Base-by-base conservation (phyloP, 176 grass and related monocot species). In the Carex pumila region DNA sequence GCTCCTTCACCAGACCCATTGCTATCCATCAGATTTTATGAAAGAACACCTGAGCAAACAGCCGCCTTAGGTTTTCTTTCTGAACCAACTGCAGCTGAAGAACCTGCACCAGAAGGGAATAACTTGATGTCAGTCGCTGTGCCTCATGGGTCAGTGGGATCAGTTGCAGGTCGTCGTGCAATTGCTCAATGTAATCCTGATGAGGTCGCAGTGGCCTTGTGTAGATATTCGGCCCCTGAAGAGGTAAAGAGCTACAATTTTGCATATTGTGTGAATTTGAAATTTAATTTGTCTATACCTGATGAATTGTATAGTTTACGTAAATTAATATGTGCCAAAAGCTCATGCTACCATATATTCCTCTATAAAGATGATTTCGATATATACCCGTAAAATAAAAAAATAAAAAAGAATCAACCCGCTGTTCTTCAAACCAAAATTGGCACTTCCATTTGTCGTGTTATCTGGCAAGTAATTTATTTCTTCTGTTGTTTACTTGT, bases 151-250 rank as follows among this genome's bases (percentile, higher is more conserved):
- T 90, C 89, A 12, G 89, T 98, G 92, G 95, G 95, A 90, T 93
- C 93, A 67, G 50, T 92, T 84, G 92, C 91, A 74, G 95, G 88
- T 43, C 91, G 93, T 14, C 90, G 92, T 65, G 95, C 92, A 80
- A 95, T 98, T 87, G 88, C 88, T 87, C 91, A 95, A 86, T 91
- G 95, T 62, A 98, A 93, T 58, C 61, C 92, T 55, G 92, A 98
- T 53, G 93, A 98, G 87, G 85, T 98, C 86, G 93, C 91, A 31
- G 89, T 91, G 12, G 87, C 91, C 5, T 39, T 98, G 6, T 98
- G 83, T 90, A 91, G 88, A 82, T 98, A 98, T 83, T 88, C 92
- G 80, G 92, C 92, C 56, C 95, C 95, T 58, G 95, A 95, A 88
- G 92, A 98, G 91, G 95, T 98, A 89, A 89, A 43, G 7, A 11